phyloP scores from a whole-genome alignment of 345 rosid genomes.

The Anacardium occidentale region DNA sequence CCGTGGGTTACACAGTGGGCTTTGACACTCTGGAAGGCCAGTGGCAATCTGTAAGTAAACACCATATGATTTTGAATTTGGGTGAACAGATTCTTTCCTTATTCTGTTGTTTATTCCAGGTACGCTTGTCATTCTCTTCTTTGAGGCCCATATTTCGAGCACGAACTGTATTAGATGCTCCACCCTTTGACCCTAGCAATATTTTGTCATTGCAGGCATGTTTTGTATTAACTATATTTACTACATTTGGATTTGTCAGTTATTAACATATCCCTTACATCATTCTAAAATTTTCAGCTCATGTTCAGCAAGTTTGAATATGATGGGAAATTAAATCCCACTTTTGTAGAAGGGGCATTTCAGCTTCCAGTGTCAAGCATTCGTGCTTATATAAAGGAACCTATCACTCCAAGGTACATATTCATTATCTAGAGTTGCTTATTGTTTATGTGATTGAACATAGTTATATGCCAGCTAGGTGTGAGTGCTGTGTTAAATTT shows the following conservation, averaged over 20 bases:
- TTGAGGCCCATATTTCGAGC: conserved; percentile 90
- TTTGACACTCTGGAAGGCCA: conserved; percentile 73
- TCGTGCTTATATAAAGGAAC: conserved; percentile 65
- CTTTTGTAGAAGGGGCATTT: conserved; percentile 80
- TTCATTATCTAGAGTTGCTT: not conserved
- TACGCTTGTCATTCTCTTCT: conserved; percentile 73
- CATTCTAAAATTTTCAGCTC: conserved; percentile 50
- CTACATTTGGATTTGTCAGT: not conserved
- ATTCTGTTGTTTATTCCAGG: conserved; percentile 32
- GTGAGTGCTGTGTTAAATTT: not conserved
- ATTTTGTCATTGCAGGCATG: conserved; percentile 78
- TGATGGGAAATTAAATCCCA: conserved; percentile 88
- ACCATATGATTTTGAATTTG: not conserved
- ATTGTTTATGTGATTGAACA: not conserved
- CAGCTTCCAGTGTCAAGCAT: conserved; percentile 76
- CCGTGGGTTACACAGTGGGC: conserved; percentile 78
- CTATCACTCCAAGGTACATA: conserved; percentile 72
- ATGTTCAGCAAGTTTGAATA: conserved; percentile 98
- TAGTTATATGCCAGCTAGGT: not conserved
- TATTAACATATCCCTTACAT: conserved; percentile 14
- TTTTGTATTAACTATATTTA: conserved; percentile 4
- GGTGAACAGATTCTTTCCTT: not conserved
- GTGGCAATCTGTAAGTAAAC: conserved; percentile 88
- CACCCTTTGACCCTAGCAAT: conserved; percentile 69
- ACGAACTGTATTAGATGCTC: conserved; percentile 64